Conservation (phyloP, 495 filamentous ascomycete genomes). For the Neurospora sp. region DNA sequence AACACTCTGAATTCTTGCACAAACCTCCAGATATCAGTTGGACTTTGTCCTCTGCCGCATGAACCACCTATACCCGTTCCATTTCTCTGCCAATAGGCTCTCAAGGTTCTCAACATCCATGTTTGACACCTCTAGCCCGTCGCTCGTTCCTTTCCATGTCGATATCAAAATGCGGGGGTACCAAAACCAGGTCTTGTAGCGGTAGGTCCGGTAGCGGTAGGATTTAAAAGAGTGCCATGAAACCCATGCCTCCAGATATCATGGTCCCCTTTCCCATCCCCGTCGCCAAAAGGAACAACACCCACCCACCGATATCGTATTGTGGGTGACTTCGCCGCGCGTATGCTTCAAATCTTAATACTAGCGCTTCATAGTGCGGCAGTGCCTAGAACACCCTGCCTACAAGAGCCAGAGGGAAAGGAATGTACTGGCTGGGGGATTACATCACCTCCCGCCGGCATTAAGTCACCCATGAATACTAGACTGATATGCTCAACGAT, state of each 20-base stretch:
- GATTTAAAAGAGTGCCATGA: not conserved
- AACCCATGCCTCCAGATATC: not conserved
- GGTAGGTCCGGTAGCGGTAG: not conserved
- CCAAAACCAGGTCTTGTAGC: not conserved
- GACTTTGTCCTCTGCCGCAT: not conserved
- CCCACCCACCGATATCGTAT: not conserved
- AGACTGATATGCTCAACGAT: no score
- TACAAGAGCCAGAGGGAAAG: not conserved
- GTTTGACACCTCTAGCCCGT: not conserved
- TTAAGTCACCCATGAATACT: no score
- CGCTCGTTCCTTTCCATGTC: not conserved
- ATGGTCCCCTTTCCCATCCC: not conserved
- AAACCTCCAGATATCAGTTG: not conserved
- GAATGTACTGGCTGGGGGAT: not conserved
- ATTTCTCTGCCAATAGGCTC: not conserved
- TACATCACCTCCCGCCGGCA: not conserved
- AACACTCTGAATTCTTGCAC: not conserved
- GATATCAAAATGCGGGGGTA: not conserved
- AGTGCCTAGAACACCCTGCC: no score
- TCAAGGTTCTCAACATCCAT: not conserved
- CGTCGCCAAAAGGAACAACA: not conserved
- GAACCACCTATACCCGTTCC: not conserved
- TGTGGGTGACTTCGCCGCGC: not conserved
- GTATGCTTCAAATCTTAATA: no score
- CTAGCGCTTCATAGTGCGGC: not conserved